phyloP scores from a whole-genome alignment of 257 asterid species.

The Primulina eburnea region DNA sequence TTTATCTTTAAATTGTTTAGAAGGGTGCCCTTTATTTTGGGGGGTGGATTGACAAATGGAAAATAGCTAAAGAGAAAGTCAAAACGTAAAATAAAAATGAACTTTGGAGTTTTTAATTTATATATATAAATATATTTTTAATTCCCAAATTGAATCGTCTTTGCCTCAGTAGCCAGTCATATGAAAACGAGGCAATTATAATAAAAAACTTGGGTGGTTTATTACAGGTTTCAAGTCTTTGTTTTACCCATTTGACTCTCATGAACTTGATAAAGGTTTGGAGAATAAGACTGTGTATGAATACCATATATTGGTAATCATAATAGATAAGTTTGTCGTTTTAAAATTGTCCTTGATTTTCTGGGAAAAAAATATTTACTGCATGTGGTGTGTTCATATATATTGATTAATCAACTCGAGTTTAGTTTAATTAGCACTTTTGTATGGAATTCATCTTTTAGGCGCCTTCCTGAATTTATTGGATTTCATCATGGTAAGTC shows the following conservation, averaged over 20 bases:
- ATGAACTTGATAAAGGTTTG: background rate
- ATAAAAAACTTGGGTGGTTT: background rate
- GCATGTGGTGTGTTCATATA: background rate
- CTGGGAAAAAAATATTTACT: too few relatives aligned
- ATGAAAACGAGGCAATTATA: background rate
- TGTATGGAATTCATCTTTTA: background rate
- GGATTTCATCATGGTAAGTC: background rate
- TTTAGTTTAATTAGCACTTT: background rate
- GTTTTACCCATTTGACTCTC: background rate
- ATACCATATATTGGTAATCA: background rate
- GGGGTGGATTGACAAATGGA: background rate
- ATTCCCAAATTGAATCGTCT: background rate
- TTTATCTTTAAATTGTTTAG: too few relatives aligned
- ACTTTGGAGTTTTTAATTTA: too few relatives aligned
- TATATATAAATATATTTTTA: too few relatives aligned
- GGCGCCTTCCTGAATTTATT: background rate
- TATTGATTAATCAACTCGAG: background rate
- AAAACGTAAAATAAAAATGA: too few relatives aligned
- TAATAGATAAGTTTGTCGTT: background rate
- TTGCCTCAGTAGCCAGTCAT: background rate
- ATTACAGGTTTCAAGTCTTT: background rate
- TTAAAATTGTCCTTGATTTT: background rate
- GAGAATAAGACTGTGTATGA: constrained; percentile 3
- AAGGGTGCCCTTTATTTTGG: background rate
- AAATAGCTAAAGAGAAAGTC: too few relatives aligned